Evolutionary conservation across 495 filamentous ascomycete genomes (phyloP), one percentile per base, ranked within the genome.

Genomic region (Annulohypoxylon nitens): DNA sequence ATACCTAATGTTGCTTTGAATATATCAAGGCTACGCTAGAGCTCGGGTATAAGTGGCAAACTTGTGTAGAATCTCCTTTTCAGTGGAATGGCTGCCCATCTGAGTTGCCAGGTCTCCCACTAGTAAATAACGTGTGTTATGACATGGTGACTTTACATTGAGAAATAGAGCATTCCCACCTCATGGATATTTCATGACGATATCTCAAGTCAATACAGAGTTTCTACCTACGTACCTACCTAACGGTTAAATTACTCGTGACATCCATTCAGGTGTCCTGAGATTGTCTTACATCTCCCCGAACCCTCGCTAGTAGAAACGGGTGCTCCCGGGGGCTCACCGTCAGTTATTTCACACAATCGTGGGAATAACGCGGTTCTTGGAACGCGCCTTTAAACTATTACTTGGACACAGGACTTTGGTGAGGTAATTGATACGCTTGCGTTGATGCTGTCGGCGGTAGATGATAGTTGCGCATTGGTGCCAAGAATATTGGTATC

Each of bases 401-500:
- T 37, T 43, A 20, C 23, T 34, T 55, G 36, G n/a, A 61, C n/a
- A 34, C 25, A n/a, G 33, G 16, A 48, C 11, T 53, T 64, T 18
- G 16, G 45, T 45, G 25, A 54, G 61, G 20, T 61, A 67, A 23
- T 59, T 41, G 11, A 59, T 41, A 58, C 59, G 53, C 50, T n/a
- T 67, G 48, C 58, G 57, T 10, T 61, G 18, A 45, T 30, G 33
- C 43, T 10, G 16, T 25, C 34, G 39, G 66, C 55, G 23, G 57
- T 39, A 61, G 26, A 36, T 34, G 36, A 48, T 48, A 62, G 55
- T 36, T 18, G 41, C 61, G 63, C 34, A 67, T 34, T 55, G 63
- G 47, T 26, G 63, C 69, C 69, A 72, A 72, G 69, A 72, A 57
- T 57, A n/a, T 58, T 58, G 18, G 41, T 57, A 72, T 62, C 63